Evolutionary conservation across 2,329 filamentous ascomycete species (phyloP).

Genomic region (Delphinella strobiligena): DNA sequence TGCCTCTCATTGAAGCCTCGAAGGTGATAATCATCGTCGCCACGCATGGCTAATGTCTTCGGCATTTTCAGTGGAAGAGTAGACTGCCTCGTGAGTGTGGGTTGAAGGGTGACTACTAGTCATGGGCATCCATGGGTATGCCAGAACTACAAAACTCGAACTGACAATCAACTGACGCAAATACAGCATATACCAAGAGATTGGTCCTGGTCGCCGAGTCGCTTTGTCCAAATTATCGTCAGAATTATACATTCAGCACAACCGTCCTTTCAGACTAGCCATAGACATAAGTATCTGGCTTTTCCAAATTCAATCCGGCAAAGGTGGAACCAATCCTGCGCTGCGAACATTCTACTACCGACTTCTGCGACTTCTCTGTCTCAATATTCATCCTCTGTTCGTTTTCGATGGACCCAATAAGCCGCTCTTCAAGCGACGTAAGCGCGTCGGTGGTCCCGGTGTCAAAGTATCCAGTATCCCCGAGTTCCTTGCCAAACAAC

Average conservation of each 20-base stretch:
- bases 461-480: slow-evolving; percentile 54
- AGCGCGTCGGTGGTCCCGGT: slow-evolving; percentile 47
- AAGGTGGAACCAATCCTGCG: slow-evolving; percentile 78
- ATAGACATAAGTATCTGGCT: slow-evolving; percentile 97
- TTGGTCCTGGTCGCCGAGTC: slow-evolving; percentile 67
- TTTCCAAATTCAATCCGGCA: slow-evolving; percentile 78
- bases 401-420: slow-evolving; percentile 83
- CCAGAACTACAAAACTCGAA: not conserved
- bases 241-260: slow-evolving; percentile 58
- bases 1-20: no score
- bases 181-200: slow-evolving; percentile 73
- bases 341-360: slow-evolving; percentile 89
- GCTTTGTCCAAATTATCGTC: slow-evolving; percentile 74
- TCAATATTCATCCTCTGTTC: slow-evolving; percentile 77
- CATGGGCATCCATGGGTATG: slow-evolving; percentile 19
- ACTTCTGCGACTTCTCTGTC: slow-evolving; percentile 60
- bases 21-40: no score
- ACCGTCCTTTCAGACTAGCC: slow-evolving; percentile 69
- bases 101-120: no score
- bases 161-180: slow-evolving; percentile 7
- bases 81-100: no score
- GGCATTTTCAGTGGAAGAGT: no score
- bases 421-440: slow-evolving; percentile 79
- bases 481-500: slow-evolving; percentile 65
- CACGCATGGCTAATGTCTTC: no score